These are phyloP conservation scores for Kodamaea sp. DNA, from an alignment of 1,139 yeast genomes.

Conservation along the genomic window DNA sequence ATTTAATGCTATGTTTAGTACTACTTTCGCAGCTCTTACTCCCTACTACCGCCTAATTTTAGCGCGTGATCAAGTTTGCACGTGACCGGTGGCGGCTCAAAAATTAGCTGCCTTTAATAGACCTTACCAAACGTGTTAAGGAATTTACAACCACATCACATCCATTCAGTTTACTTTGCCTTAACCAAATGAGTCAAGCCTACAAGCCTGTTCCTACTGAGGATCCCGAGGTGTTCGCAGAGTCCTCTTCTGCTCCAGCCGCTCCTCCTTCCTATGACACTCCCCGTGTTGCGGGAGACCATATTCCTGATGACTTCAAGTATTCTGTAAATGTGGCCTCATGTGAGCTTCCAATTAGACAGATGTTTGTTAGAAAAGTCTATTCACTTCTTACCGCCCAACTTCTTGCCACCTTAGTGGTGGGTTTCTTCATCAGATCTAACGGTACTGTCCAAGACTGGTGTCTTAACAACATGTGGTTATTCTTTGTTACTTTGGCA, in stretches of 20 bases:
- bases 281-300: constrained; percentile 38
- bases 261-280: constrained; percentile 17
- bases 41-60: no score
- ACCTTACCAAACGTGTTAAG: no score
- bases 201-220: constrained; percentile 7
- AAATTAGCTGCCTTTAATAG: no score
- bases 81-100: no score
- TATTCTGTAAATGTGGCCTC: constrained; percentile 76
- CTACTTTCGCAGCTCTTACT: no score
- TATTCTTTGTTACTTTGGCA: constrained; percentile 55
- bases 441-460: constrained; percentile 53
- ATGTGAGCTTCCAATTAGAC: constrained; percentile 75
- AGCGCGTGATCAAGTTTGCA: no score
- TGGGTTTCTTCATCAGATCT: constrained; percentile 56
- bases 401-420: constrained; percentile 58
- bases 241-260: constrained; percentile 1
- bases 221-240: constrained; percentile 2
- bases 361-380: constrained; percentile 76
- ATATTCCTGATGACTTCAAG: constrained; percentile 79
- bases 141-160: no score
- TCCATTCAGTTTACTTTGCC: no score
- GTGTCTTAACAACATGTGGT: constrained; percentile 63
- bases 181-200: constrained; percentile 8
- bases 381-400: constrained; percentile 72
- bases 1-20: no score